Percentiles rank a stretch among this genome's conserved stretches.
These are phyloP conservation scores for Pseudocercospora fijiensis DNA, from an alignment of 2,329 filamentous ascomycete genomes.

Conservation along the genomic window DNA sequence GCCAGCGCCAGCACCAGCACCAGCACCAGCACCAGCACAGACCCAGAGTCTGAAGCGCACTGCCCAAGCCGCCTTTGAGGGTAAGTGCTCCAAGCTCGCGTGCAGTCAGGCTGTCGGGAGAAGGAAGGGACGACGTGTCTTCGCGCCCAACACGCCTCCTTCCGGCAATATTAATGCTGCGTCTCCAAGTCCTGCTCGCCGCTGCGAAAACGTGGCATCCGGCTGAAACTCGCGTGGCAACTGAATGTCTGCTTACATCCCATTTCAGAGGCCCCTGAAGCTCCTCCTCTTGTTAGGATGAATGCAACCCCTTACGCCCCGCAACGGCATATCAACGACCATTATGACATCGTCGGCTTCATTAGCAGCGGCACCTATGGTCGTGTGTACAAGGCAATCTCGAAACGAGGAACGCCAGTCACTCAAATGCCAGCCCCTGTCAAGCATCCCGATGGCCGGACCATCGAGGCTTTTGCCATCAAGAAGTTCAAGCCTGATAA, in stretches of 20 bases:
- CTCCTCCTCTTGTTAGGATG: conserved; percentile 37
- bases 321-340: conserved; percentile 86
- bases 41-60: conserved; percentile 36
- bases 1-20: conserved; percentile 20
- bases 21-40: conserved; percentile 19
- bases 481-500: conserved; percentile 99
- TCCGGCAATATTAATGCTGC: neutral
- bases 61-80: conserved; percentile 44
- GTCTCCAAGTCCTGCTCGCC: neutral
- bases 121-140: neutral
- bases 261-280: conserved; percentile 30
- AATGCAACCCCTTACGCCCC: conserved; percentile 52
- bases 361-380: conserved; percentile 98
- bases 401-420: conserved; percentile 71
- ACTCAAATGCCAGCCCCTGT: conserved; percentile 23
- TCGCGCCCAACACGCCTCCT: neutral
- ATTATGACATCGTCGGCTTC: conserved; percentile 95
- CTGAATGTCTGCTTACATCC: conserved; percentile 10
- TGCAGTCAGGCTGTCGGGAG: too few species aligned
- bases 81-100: conserved; percentile 26
- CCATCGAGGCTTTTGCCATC: conserved; percentile 83
- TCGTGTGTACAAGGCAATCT: conserved; percentile 91
- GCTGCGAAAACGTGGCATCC: neutral
- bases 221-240: conserved; percentile 1
- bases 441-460: conserved; percentile 35